Evolutionary conservation across 768 basidiomycete genomes (phyloP), one percentile per base, ranked within the genome.

Genomic region (Hortiboletus campestris): DNA sequence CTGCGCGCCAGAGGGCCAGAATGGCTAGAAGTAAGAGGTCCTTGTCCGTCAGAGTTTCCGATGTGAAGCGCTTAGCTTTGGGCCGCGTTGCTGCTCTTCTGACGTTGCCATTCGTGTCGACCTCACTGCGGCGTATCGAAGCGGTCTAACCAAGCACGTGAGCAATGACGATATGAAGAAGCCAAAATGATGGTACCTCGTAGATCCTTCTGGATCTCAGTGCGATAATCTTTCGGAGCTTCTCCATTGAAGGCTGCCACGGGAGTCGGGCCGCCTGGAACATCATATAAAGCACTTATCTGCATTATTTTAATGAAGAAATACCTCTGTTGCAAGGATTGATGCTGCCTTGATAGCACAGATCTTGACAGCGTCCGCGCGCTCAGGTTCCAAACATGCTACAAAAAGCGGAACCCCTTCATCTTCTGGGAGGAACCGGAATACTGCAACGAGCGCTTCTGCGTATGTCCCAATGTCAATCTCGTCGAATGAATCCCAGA

Each of bases 301-400:
- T 41, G 31, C 34, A 47, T 38, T 6, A 14, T 28, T n/a, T 44
- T 31, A 45, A 54, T 25, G 20, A 25, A 48, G 9, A 62, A 73
- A 53, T 63, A 85, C 88, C 76, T 94, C 91, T 49, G 83, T 77
- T 8, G 80, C 74, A 32, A 93, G 67, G 0, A 84, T 88, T 39
- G 89, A 70, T 61, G 81, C 85, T 3, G 92, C 89, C 58, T 86
- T 84, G 51, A 94, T 77, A 2, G 80, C 92, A 55, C 83, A 83
- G 12, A 87, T 82, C 75, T 94, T 94, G 61, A 91, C 83, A 2
- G 87, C 86, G 25, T 92, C 89, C 1, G 89, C 87, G 31, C 88
- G 81, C 62, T 91, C 88, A 10, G 91, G 83, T 52, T 88, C 84
- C 40, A 92, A 67, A 58, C 90, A 89, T 14, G 76, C 75, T 20